A percentile compares a stretch with the other conserved stretches of the same genome.
Evolutionary conservation across 768 basidiomycete genomes (phyloP).

Genomic region (Amanita molliuscula): DNA sequence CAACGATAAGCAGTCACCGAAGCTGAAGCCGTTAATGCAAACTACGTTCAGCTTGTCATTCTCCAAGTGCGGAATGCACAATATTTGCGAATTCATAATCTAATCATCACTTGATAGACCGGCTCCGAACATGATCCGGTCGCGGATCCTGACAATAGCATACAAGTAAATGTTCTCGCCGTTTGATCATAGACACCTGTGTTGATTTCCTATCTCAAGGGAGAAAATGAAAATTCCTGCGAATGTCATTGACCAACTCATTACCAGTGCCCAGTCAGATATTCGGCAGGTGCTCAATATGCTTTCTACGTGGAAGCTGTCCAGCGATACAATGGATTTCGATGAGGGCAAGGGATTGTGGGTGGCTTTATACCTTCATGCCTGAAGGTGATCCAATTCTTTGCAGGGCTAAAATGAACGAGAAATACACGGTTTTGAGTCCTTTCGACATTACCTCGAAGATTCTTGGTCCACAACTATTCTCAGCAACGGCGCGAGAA

Average conservation of each 20-base stretch:
- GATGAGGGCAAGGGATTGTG: conserved; percentile 90
- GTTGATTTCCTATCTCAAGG: conserved; percentile 25
- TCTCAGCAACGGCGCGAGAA: conserved; percentile 71
- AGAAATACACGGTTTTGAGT: conserved; percentile 84
- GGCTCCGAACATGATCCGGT: conserved; percentile 63
- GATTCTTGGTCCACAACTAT: conserved; percentile 85
- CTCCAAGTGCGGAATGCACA: conserved; percentile 43
- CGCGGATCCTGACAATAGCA: conserved; percentile 76
- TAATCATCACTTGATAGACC: conserved; percentile 42
- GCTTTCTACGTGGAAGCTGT: conserved; percentile 96
- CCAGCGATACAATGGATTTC: conserved; percentile 71
- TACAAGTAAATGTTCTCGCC: conserved; percentile 56
- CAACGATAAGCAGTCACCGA: conserved; percentile 80
- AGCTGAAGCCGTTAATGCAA: conserved; percentile 74
- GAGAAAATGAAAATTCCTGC: conserved; percentile 91
- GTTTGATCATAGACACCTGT: not conserved
- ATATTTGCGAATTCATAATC: not conserved
- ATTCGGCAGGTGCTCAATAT: conserved; percentile 97
- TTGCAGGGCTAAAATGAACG: conserved; percentile 73
- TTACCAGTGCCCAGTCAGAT: conserved; percentile 84
- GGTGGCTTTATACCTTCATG: conserved; percentile 17
- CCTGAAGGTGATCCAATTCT: not conserved
- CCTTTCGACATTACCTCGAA: conserved; percentile 90
- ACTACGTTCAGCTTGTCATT: conserved; percentile 74
- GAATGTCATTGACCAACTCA: conserved; percentile 87